A percentile compares a stretch with the other conserved stretches of the same genome.
These are phyloP conservation scores for Cercospora citrullina DNA, from an alignment of 2,329 filamentous ascomycete genomes.

Conservation along the genomic window DNA sequence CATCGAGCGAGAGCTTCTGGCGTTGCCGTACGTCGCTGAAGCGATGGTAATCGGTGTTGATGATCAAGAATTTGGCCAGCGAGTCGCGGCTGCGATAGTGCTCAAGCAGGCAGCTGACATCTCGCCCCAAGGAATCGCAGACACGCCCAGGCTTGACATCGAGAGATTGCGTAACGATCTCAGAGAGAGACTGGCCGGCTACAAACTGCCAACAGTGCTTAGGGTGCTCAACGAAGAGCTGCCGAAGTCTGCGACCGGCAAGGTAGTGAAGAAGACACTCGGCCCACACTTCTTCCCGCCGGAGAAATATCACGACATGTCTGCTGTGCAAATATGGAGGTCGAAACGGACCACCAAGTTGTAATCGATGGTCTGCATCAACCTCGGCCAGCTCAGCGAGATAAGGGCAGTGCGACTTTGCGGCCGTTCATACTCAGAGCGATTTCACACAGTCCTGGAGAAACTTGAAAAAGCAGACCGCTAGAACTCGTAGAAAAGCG, in stretches of 20 bases:
- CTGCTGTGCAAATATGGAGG: constrained; percentile 35
- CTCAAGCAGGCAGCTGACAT: constrained; percentile 40
- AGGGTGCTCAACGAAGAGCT: constrained; percentile 48
- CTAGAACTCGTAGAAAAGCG: constrained; percentile 11
- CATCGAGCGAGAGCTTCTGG: constrained; percentile 55
- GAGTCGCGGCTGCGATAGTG: constrained; percentile 55
- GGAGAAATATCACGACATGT: constrained; percentile 22
- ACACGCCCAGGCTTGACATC: constrained; percentile 39
- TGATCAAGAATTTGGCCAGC: constrained; percentile 57
- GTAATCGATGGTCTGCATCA: constrained; percentile 12
- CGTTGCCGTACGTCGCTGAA: constrained; percentile 52
- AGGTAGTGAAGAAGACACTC: constrained; percentile 52
- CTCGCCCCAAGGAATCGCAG: constrained; percentile 24
- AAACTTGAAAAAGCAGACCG: not conserved
- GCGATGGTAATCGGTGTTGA: constrained; percentile 56
- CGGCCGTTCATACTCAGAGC: not conserved
- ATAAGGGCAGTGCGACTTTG: not conserved
- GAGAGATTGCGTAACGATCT: constrained; percentile 47
- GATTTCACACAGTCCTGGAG: not conserved
- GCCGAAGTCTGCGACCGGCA: constrained; percentile 52
- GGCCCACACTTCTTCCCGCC: constrained; percentile 37
- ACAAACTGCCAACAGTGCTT: constrained; percentile 53
- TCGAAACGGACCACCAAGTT: constrained; percentile 24
- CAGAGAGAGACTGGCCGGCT: constrained; percentile 47
- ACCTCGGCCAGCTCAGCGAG: not conserved